These are phyloP conservation scores for Penicillium turbatum DNA, from an alignment of 495 filamentous ascomycete species.

Conservation along the genomic window DNA sequence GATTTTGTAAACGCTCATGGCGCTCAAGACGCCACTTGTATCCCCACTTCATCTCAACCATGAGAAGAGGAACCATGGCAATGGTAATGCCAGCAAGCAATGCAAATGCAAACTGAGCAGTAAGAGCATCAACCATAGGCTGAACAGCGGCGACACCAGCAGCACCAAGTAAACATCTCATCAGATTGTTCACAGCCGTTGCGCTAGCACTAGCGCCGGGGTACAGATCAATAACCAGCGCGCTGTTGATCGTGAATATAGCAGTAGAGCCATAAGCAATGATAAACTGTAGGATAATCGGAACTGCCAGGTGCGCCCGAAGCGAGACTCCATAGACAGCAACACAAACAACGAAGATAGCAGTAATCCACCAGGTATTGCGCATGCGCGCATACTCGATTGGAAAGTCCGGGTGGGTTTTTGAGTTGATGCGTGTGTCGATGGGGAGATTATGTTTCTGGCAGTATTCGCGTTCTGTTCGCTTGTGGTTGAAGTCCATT, in stretches of 20 bases:
- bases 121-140: slow-evolving; percentile 58
- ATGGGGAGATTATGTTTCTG: slow-evolving; percentile 35
- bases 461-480: slow-evolving; percentile 38
- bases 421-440: slow-evolving; percentile 36
- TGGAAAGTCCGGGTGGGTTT: slow-evolving; percentile 46
- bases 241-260: slow-evolving; percentile 54
- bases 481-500: slow-evolving; percentile 39
- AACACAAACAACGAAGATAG: slow-evolving; percentile 31
- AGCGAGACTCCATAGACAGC: slow-evolving; percentile 29
- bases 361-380: slow-evolving; percentile 41
- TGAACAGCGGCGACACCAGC: slow-evolving; percentile 58
- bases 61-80: slow-evolving; percentile 33
- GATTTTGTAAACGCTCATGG: slow-evolving; percentile 21
- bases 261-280: slow-evolving; percentile 41
- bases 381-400: slow-evolving; percentile 48
- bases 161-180: slow-evolving; percentile 63
- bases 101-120: slow-evolving; percentile 56
- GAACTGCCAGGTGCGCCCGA: slow-evolving; percentile 44
- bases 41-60: slow-evolving; percentile 42
- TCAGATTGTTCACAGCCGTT: slow-evolving; percentile 68
- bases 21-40: slow-evolving; percentile 40
- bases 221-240: slow-evolving; percentile 64
- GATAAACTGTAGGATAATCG: slow-evolving; percentile 54
- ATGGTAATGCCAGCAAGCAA: slow-evolving; percentile 50
- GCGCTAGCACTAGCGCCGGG: slow-evolving; percentile 58